Conservation (phyloP, 306 rosid genomes). For the Gastrolobium bilobum region DNA sequence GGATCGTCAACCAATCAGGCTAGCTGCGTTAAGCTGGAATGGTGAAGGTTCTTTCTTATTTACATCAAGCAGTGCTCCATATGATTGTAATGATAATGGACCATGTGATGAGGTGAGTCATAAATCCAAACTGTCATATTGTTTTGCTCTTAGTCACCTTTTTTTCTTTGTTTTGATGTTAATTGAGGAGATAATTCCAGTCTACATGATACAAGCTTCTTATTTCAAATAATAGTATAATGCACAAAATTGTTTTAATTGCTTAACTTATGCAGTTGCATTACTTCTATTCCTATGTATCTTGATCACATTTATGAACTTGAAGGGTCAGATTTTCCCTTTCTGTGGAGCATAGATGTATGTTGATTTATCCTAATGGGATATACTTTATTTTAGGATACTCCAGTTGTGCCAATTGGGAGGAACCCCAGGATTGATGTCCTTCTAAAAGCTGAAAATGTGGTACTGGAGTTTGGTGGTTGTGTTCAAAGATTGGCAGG, state of each 20-base stretch:
- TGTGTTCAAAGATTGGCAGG: slow-evolving; percentile 93
- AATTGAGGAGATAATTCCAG: slow-evolving; percentile 13
- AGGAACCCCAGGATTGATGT: slow-evolving; percentile 83
- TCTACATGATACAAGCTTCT: slow-evolving; percentile 12
- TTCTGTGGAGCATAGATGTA: not conserved
- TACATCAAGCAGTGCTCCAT: slow-evolving; percentile 91
- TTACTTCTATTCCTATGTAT: slow-evolving; percentile 10
- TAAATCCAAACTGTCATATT: slow-evolving; percentile 38
- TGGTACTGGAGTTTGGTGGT: slow-evolving; percentile 78
- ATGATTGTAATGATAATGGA: slow-evolving; percentile 86
- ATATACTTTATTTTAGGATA: slow-evolving; percentile 67
- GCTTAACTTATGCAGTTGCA: slow-evolving; percentile 12
- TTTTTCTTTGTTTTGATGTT: slow-evolving; percentile 27
- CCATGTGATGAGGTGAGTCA: slow-evolving; percentile 82
- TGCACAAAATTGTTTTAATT: slow-evolving; percentile 26
- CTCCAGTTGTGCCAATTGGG: slow-evolving; percentile 83
- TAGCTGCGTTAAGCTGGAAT: slow-evolving; percentile 89
- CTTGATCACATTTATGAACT: slow-evolving; percentile 23
- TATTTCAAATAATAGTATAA: slow-evolving; percentile 19
- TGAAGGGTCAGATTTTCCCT: slow-evolving; percentile 16
- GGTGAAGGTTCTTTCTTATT: slow-evolving; percentile 91
- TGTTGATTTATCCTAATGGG: slow-evolving; percentile 34
- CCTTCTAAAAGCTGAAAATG: slow-evolving; percentile 82
- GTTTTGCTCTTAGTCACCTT: not conserved
- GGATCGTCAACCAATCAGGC: slow-evolving; percentile 55